Conservation (phyloP, 345 rosid genomes). For the Durio zibethinus region DNA sequence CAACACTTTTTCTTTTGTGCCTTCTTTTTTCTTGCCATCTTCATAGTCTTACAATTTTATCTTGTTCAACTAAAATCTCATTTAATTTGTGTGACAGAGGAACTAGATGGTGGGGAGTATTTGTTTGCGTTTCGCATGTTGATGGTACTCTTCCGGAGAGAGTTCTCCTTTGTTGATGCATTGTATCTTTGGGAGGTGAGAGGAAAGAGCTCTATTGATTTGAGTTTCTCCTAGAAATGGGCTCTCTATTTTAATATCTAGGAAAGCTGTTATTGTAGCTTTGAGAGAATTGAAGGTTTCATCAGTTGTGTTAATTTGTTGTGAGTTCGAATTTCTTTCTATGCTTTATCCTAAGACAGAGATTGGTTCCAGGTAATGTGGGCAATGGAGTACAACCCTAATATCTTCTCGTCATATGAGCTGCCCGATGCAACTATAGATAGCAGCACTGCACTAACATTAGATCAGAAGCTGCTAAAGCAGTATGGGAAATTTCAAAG, state of each 20-base stretch:
- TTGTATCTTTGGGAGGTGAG: constrained; percentile 98
- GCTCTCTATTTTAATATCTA: neutral
- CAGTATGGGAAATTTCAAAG: constrained; percentile 84
- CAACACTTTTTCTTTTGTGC: neutral
- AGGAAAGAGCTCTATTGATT: neutral
- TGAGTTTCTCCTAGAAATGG: neutral
- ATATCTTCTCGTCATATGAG: constrained; percentile 58
- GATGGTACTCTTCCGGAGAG: constrained; percentile 97
- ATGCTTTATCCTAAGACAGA: constrained; percentile 27
- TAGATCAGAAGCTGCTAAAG: constrained; percentile 53
- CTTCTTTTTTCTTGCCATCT: neutral
- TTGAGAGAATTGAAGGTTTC: constrained; percentile 11
- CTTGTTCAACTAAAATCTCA: constrained; percentile 6
- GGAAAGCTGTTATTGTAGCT: neutral
- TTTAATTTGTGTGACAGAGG: constrained; percentile 51
- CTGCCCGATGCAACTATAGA: constrained; percentile 27
- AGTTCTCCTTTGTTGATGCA: constrained; percentile 78
- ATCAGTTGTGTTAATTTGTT: constrained; percentile 12
- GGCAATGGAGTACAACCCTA: constrained; percentile 98
- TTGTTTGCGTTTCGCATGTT: constrained; percentile 92
- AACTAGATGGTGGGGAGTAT: constrained; percentile 89
- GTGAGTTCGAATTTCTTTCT: constrained; percentile 4
- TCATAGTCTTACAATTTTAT: neutral
- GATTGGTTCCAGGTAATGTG: constrained; percentile 77
- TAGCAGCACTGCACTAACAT: constrained; percentile 19